Conservation (phyloP, 2,329 filamentous ascomycete species). For the Anisogramma anomala region DNA sequence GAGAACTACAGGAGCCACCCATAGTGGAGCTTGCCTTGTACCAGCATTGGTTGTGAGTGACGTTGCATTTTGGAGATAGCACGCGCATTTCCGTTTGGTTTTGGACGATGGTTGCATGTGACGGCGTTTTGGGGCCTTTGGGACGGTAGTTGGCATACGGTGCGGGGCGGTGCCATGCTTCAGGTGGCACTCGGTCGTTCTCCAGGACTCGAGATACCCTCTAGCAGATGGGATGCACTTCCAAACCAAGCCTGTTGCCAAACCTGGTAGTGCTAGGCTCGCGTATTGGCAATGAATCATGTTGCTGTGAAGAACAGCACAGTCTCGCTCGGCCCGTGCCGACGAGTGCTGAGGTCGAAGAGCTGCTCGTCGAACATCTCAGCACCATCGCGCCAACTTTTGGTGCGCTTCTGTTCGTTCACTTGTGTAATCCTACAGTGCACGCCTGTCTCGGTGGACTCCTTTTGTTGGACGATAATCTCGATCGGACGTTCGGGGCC, state of each 20-base stretch:
- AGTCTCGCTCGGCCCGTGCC: too few species aligned
- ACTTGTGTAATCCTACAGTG: too few species aligned
- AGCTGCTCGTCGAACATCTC: too few species aligned
- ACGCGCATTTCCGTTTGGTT: not conserved
- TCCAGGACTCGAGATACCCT: conserved; percentile 13
- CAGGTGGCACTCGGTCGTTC: conserved; percentile 7
- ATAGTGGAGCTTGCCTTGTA: not conserved
- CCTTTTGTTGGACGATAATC: too few species aligned
- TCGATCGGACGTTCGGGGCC: too few species aligned
- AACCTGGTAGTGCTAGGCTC: not conserved
- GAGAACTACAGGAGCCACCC: conserved; percentile 4
- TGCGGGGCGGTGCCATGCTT: too few species aligned
- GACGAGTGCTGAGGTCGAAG: too few species aligned
- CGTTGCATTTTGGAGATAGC: too few species aligned
- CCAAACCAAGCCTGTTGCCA: not conserved
- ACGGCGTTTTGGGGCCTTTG: conserved; percentile 8
- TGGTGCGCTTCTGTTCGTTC: too few species aligned
- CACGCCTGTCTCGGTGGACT: too few species aligned
- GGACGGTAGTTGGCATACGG: not conserved
- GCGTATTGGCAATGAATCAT: not conserved
- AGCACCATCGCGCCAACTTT: too few species aligned
- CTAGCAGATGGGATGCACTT: conserved; percentile 6
- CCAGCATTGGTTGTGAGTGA: not conserved
- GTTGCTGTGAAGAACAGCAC: too few species aligned
- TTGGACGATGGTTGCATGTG: conserved; percentile 8